A percentile compares a stretch with the other conserved stretches of the same genome.
These are phyloP conservation scores for Populus hybrid DNA, from an alignment of 441 rosid species.

Conservation along the genomic window DNA sequence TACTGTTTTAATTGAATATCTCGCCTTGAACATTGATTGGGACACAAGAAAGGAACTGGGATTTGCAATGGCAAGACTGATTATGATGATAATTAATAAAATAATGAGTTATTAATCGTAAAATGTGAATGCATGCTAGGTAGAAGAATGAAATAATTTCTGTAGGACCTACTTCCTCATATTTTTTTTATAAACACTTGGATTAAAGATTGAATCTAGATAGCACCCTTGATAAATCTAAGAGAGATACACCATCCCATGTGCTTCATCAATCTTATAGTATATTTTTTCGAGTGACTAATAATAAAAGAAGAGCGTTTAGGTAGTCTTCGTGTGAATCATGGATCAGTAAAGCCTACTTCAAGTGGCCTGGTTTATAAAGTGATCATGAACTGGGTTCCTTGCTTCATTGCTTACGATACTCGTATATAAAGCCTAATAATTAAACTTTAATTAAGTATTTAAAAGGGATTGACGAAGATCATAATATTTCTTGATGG, in stretches of 20 bases:
- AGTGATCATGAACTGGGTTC: constrained; percentile 11
- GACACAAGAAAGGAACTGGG: constrained; percentile 8
- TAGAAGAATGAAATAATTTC: constrained; percentile 33
- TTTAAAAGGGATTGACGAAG: background rate
- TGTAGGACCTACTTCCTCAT: constrained; percentile 24
- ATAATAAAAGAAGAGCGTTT: constrained; percentile 13
- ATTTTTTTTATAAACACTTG: background rate
- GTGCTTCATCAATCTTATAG: constrained; percentile 27
- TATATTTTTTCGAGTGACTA: background rate
- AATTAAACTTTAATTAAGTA: background rate
- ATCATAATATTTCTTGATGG: background rate
- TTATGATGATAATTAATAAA: constrained; percentile 21
- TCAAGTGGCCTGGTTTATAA: constrained; percentile 21
- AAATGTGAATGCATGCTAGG: constrained; percentile 24
- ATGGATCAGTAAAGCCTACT: constrained; percentile 26
- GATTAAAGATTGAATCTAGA: constrained; percentile 8
- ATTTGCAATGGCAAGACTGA: constrained; percentile 14
- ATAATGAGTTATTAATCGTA: background rate
- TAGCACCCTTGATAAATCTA: constrained; percentile 9
- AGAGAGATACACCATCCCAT: constrained; percentile 32
- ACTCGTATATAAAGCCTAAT: background rate
- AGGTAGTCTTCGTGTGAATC: constrained; percentile 24
- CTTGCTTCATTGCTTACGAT: constrained; percentile 19
- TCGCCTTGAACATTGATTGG: background rate
- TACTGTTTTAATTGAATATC: background rate